Base-by-base conservation (phyloP, 148 eudicot genomes). In the Nepenthes gracilis region DNA sequence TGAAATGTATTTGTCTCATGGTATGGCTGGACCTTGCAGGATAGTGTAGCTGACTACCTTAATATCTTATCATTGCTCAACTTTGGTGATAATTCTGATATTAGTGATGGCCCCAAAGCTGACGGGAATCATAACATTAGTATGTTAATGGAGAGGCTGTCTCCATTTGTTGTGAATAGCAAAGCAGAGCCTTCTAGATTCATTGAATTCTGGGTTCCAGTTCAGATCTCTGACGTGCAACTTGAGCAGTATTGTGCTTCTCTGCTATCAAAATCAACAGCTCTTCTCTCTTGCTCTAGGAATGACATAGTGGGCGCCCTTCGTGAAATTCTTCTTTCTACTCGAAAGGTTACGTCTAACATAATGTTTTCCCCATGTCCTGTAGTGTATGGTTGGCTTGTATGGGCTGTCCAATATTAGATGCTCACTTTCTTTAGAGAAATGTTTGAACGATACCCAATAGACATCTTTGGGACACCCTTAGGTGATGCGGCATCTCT, bases 141-240 rank as follows among this genome's bases (percentile, higher is more conserved):
- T 56, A 55, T 71, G 47, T 65, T 83, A 74, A 80, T 70, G 79
- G 83, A 80, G 62, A 77, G 71, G 35, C 64, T 85, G 65, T 72
- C 74, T 10, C 52, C 67, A 15, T 81, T 71, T 66, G 55, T 74
- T 57, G 73, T 80, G 33, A 73, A 59, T 63, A 60, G 60, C 74
- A 75, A 75, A 54, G 59, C 63, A 49, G 58, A 56, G 40, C 36
- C 67, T 23, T 45, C 74, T 34, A 77, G 75, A 48, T 77, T 90
- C 55, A 57, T 75, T 36, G 96, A 89, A 62, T 86, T 79, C 52
- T 89, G 94, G 96, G 85, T 89, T 35, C 96, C 96, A 10, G 85
- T 78, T 38, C 79, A 58, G 63, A 79, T 90, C 61, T 86, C 94
- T n/a, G 60, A 81, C 38, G 69, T 86, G 61, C 97, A 90, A 73